These are phyloP conservation scores for Hermanozyma aechmeae DNA, from an alignment of 805 yeast species.

Conservation along the genomic window DNA sequence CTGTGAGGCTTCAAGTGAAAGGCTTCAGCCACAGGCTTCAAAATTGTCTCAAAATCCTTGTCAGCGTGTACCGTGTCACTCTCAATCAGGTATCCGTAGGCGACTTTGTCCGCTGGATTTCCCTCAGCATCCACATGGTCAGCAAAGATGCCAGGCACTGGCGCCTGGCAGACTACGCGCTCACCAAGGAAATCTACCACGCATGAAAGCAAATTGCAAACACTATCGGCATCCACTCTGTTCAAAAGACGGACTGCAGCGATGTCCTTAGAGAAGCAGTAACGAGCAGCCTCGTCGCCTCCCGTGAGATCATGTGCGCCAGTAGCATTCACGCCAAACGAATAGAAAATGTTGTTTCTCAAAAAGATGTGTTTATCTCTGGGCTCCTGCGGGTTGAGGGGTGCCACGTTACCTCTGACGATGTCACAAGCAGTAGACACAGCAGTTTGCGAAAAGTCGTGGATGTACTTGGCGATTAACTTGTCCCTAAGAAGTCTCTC, in stretches of 20 bases:
- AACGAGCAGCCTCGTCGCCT: conserved; percentile 80
- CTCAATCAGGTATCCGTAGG: conserved; percentile 69
- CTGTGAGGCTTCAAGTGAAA: conserved; percentile 71
- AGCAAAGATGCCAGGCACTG: conserved; percentile 84
- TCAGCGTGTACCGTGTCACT: conserved; percentile 40
- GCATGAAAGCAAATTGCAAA: conserved; percentile 71
- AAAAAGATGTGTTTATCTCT: conserved; percentile 57
- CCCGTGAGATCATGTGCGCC: conserved; percentile 61
- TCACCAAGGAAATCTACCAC: conserved; percentile 86
- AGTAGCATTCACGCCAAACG: conserved; percentile 56
- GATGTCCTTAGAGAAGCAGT: conserved; percentile 70
- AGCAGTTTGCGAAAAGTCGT: conserved; percentile 71
- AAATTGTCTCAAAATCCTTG: conserved; percentile 42
- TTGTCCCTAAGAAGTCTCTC: conserved; percentile 73
- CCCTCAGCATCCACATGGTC: conserved; percentile 22
- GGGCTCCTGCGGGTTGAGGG: conserved; percentile 76
- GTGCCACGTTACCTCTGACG: conserved; percentile 59
- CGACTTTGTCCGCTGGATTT: conserved; percentile 33
- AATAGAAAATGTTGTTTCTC: conserved; percentile 79
- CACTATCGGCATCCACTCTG: conserved; percentile 50
- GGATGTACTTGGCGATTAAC: conserved; percentile 57
- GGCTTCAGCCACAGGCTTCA: conserved; percentile 57
- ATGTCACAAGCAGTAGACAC: conserved; percentile 73
- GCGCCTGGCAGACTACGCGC: conserved; percentile 85
- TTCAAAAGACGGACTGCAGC: conserved; percentile 62